phyloP scores from a whole-genome alignment of 1,139 yeast species.

The Lodderomyces jiufengensis region DNA sequence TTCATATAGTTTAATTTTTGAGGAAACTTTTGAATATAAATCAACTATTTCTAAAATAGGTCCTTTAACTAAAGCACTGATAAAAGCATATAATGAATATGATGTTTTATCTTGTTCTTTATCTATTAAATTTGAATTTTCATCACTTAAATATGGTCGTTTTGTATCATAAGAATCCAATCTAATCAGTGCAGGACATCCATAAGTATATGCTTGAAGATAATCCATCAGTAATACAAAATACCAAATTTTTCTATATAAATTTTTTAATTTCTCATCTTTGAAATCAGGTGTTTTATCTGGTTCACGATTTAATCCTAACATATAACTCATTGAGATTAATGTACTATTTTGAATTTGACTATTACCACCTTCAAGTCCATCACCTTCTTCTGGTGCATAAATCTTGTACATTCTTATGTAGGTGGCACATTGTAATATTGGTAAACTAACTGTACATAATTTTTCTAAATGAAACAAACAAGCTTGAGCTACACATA shows the following conservation, averaged over 20 bases:
- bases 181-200: slow-evolving; percentile 34
- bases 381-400: slow-evolving; percentile 54
- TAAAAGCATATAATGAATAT: slow-evolving; percentile 16
- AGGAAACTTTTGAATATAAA: slow-evolving; percentile 6
- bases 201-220: slow-evolving; percentile 33
- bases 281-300: slow-evolving; percentile 18
- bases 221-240: slow-evolving; percentile 33
- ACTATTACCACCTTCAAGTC: slow-evolving; percentile 43
- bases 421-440: slow-evolving; percentile 33
- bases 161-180: slow-evolving; percentile 35
- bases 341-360: slow-evolving; percentile 34
- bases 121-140: slow-evolving; percentile 13
- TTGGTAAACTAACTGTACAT: slow-evolving; percentile 22
- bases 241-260: slow-evolving; percentile 52
- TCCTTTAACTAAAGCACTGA: slow-evolving; percentile 16
- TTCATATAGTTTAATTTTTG: slow-evolving; percentile 11
- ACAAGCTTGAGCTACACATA: slow-evolving; percentile 29
- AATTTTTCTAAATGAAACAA: slow-evolving; percentile 24
- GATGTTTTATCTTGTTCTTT: slow-evolving; percentile 17
- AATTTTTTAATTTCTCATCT: slow-evolving; percentile 27
- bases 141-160: slow-evolving; percentile 25
- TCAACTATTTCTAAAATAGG: slow-evolving; percentile 11
- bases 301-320: slow-evolving; percentile 47
- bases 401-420: slow-evolving; percentile 42
- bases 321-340: slow-evolving; percentile 37